Conservation (phyloP, 2,329 filamentous ascomycete genomes). For the Claviceps maximensis region DNA sequence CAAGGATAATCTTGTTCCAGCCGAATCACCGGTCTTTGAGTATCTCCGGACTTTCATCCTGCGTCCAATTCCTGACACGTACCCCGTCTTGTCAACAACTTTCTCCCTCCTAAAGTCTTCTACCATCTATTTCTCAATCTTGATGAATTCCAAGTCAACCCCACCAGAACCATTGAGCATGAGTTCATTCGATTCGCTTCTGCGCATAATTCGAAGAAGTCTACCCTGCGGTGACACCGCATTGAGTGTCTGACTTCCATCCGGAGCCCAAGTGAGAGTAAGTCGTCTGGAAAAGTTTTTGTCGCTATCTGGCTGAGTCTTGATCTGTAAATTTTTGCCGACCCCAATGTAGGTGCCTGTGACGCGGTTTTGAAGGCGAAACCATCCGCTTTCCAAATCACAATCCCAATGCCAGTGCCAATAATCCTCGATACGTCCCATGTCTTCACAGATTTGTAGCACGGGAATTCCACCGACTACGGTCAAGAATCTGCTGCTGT, state of each 20-base stretch:
- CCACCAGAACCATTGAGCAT: no score
- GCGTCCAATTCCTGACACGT: no score
- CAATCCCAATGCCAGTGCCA: neutral
- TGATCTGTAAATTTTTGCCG: no score
- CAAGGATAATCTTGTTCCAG: no score
- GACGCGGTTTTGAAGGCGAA: neutral
- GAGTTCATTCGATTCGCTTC: no score
- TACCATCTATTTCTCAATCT: no score
- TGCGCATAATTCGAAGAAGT: no score
- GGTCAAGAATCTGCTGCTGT: neutral
- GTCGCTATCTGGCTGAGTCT: neutral
- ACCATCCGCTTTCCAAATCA: rapidly evolving
- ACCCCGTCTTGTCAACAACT: no score
- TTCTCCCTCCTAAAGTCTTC: no score
- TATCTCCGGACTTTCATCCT: no score
- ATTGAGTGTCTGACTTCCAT: neutral
- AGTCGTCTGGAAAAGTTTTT: neutral
- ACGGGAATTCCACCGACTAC: neutral
- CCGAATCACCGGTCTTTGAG: no score
- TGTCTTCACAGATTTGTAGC: neutral
- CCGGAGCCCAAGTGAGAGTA: neutral
- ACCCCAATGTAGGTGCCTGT: neutral
- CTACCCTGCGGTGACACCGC: neutral
- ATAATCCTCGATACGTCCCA: neutral
- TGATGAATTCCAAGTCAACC: no score